phyloP scores from a whole-genome alignment of 495 filamentous ascomycete species.

The Monascus purpureus region DNA sequence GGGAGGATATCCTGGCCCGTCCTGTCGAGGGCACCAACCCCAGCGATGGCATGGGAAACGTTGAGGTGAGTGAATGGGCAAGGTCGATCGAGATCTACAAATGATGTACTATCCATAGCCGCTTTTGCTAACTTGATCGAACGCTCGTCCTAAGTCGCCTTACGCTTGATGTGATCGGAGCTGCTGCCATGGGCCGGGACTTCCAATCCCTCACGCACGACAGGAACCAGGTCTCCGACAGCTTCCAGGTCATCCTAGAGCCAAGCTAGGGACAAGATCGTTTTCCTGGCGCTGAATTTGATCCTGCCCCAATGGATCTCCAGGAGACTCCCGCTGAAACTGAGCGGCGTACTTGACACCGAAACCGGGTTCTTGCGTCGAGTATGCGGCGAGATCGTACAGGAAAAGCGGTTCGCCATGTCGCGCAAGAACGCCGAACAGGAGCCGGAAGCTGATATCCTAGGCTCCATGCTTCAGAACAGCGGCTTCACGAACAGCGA shows the following conservation, averaged over 20 bases:
- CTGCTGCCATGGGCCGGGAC: conserved; percentile 67
- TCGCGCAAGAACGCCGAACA: conserved; percentile 42
- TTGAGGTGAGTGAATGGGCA: conserved; percentile 60
- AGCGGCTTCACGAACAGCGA: no score
- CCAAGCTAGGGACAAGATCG: conserved; percentile 33
- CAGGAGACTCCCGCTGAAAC: conserved; percentile 44
- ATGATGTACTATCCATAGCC: conserved; percentile 3
- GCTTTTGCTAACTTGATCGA: conserved; percentile 3
- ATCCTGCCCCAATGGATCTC: conserved; percentile 34
- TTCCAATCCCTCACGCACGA: conserved; percentile 57
- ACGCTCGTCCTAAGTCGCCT: conserved; percentile 30
- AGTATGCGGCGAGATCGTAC: conserved; percentile 52
- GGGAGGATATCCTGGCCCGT: conserved; percentile 21
- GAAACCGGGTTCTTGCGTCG: conserved; percentile 46
- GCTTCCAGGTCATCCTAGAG: conserved; percentile 45
- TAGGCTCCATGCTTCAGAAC: conserved; percentile 34
- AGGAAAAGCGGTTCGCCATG: conserved; percentile 41
- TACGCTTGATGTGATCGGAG: conserved; percentile 79
- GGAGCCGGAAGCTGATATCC: conserved; percentile 55
- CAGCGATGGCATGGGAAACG: conserved; percentile 26
- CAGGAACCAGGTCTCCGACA: conserved; percentile 47
- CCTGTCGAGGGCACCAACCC: conserved; percentile 26
- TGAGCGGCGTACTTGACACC: conserved; percentile 46
- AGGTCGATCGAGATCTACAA: conserved; percentile 16
- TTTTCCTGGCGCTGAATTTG: conserved; percentile 33